These are phyloP conservation scores for Yamadazyma siamensis DNA, from an alignment of 1,139 yeast species.

Conservation along the genomic window DNA sequence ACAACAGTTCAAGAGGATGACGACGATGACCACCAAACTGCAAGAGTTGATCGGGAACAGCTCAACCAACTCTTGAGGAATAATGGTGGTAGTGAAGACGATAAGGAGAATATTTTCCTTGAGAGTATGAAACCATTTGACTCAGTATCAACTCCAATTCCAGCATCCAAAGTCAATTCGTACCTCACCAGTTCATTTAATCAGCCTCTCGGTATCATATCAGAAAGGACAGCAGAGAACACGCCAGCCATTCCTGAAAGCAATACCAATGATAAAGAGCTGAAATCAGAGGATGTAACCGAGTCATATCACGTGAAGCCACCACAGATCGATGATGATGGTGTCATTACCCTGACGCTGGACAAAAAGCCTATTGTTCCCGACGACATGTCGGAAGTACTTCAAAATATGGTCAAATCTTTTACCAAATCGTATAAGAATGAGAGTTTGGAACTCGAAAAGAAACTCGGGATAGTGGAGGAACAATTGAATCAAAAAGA, in stretches of 20 bases:
- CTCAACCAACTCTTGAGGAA: slow-evolving; percentile 22
- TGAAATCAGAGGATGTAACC: slow-evolving; percentile 4
- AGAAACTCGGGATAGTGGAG: slow-evolving; percentile 15
- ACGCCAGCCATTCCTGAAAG: slow-evolving; percentile 20
- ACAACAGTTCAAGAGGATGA: slow-evolving; percentile 44
- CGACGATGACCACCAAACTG: slow-evolving; percentile 23
- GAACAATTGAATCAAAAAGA: slow-evolving; percentile 11
- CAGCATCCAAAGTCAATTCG: slow-evolving; percentile 12
- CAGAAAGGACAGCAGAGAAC: slow-evolving; percentile 34
- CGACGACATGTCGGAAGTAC: slow-evolving; percentile 6
- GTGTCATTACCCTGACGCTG: slow-evolving; percentile 16
- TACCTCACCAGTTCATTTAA: slow-evolving; percentile 12
- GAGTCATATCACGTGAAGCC: slow-evolving; percentile 28
- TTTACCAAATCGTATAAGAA: slow-evolving; percentile 39
- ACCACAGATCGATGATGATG: slow-evolving; percentile 32
- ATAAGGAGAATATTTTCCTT: slow-evolving; percentile 43
- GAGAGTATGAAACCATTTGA: slow-evolving; percentile 23
- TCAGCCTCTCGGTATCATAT: slow-evolving; percentile 37
- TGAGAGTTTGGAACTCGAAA: slow-evolving; percentile 21
- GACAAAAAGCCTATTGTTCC: slow-evolving; percentile 5
- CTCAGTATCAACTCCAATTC: slow-evolving; percentile 34
- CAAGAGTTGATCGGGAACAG: slow-evolving; percentile 33
- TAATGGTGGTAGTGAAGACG: slow-evolving; percentile 26
- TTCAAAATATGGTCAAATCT: slow-evolving; percentile 34
- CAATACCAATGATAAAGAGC: slow-evolving; percentile 1